Evolutionary conservation across 495 filamentous ascomycete genomes (phyloP), one percentile per base, ranked within the genome.

Genomic region (Penicillium odoratum): DNA sequence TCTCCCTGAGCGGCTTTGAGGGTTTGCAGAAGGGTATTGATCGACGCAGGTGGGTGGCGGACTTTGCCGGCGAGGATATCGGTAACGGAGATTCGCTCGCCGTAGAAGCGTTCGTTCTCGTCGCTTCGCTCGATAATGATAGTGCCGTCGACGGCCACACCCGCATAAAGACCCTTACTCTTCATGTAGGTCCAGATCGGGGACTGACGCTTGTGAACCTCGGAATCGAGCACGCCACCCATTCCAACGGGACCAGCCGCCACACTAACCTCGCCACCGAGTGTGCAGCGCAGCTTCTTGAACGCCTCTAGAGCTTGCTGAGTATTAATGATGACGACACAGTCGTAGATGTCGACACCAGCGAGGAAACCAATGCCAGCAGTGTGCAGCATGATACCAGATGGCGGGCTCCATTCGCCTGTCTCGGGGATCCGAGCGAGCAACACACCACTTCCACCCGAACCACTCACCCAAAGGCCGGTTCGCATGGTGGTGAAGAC

Each of bases 401-500:
- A 92, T 3, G 92, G 92, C 3, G 91, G 89, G 49, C 88, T 92
- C 92, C 92, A 97, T 64, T 85, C 85, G 3, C 92, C 91, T 55
- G 92, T 89, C 33, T 87, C 85, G 28, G 76, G 72, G 64, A 87
- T 87, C 31, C 92, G 83, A 18, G 82, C 92, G 49, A 95, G 79
- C 47, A 97, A 78, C 25, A 97, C 79, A 46, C 92, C 92, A 62
- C 89, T 91, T 10, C 75, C 75, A 30, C 92, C 91, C 7, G 92
- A 92, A 31, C 92, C 92, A 53, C 90, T 91, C 38, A 93, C 77
- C 92, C 92, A 97, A 16, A 97, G 80, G 34, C 92, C 92, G 16
- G 91, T 91, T 50, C 92, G 87, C 90, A 97, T 93, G 21, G 90
- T 93, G 0, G 92, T 95, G 76, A 97, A 97, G 59, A 97, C 87